A percentile compares a stretch with the other conserved stretches of the same genome.
Conservation (phyloP, 495 filamentous ascomycete species). For the Tuber melanosporum region DNA sequence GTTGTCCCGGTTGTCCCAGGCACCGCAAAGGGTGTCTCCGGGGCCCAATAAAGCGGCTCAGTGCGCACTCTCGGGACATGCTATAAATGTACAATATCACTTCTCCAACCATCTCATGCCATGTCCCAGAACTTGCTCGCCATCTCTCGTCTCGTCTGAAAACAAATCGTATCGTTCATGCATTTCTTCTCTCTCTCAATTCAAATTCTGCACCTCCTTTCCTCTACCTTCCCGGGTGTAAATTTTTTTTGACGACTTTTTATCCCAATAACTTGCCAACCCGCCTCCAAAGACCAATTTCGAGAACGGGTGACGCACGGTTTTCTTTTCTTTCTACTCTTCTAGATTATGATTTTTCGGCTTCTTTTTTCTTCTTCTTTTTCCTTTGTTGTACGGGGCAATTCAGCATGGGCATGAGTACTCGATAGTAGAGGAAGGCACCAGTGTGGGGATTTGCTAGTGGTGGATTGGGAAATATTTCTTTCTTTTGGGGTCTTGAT, state of each 20-base stretch:
- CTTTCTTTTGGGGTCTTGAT: background rate
- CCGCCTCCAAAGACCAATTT: background rate
- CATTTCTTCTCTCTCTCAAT: background rate
- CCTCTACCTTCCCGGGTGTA: background rate
- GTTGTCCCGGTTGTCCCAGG: conserved; percentile 17
- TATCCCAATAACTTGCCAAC: conserved; percentile 14
- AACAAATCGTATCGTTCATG: background rate
- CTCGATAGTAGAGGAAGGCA: conserved; percentile 36
- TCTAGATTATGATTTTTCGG: conserved; percentile 15
- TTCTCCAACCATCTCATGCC: background rate
- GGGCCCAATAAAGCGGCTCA: conserved; percentile 7
- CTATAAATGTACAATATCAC: conserved; percentile 14
- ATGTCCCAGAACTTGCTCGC: background rate
- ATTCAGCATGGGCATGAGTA: conserved; percentile 34
- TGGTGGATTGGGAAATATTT: background rate
- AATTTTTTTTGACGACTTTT: conserved; percentile 1
- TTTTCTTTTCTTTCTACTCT: background rate
- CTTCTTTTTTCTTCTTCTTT: conserved; percentile 17
- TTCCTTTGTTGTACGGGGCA: conserved; percentile 15
- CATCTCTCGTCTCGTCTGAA: background rate
- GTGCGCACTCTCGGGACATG: background rate
- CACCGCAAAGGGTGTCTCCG: conserved; percentile 5
- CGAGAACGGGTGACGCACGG: background rate
- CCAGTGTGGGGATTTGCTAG: conserved; percentile 4
- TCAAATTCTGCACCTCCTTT: background rate